These are phyloP conservation scores for Nyssa sinensis DNA, from an alignment of 148 eudicot species.

Conservation along the genomic window DNA sequence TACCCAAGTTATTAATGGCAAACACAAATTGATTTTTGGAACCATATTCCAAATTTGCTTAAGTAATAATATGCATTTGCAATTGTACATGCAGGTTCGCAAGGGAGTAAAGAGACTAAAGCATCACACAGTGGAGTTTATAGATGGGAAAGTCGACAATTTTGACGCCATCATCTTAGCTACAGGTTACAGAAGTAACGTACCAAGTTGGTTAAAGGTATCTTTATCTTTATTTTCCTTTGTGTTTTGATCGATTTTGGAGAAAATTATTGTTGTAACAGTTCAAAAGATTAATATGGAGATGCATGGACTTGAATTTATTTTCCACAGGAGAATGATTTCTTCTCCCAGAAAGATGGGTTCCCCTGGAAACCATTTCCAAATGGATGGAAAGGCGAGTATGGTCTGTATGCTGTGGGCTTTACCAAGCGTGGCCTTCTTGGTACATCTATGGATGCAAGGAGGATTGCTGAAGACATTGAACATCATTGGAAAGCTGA, in stretches of 20 bases:
- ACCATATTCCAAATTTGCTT: too few relatives aligned
- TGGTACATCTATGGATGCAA: slow-evolving; percentile 64
- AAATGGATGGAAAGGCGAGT: slow-evolving; percentile 78
- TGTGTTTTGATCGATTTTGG: too few relatives aligned
- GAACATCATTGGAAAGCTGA: slow-evolving; percentile 39
- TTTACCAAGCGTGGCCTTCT: slow-evolving; percentile 68
- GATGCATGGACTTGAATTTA: neutral
- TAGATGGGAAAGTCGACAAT: slow-evolving; percentile 48
- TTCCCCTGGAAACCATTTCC: slow-evolving; percentile 62
- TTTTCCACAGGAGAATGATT: slow-evolving; percentile 33
- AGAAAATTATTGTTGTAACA: too few relatives aligned
- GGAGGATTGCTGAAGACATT: slow-evolving; percentile 61
- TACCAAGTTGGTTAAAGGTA: slow-evolving; percentile 76
- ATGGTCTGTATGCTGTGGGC: slow-evolving; percentile 68
- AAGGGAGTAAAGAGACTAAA: slow-evolving; percentile 52
- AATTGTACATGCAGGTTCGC: slow-evolving; percentile 42
- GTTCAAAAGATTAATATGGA: too few relatives aligned
- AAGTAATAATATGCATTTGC: neutral
- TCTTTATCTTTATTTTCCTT: neutral
- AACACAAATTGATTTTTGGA: too few relatives aligned
- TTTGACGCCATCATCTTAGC: slow-evolving; percentile 68
- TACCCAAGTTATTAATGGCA: too few relatives aligned
- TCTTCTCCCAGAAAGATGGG: slow-evolving; percentile 63
- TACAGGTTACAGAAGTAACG: slow-evolving; percentile 76
- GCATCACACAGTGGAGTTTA: slow-evolving; percentile 43